A percentile compares a stretch with the other conserved stretches of the same genome.
phyloP scores from a whole-genome alignment of 257 asterid genomes.

The Fraxinus quadrangulata region DNA sequence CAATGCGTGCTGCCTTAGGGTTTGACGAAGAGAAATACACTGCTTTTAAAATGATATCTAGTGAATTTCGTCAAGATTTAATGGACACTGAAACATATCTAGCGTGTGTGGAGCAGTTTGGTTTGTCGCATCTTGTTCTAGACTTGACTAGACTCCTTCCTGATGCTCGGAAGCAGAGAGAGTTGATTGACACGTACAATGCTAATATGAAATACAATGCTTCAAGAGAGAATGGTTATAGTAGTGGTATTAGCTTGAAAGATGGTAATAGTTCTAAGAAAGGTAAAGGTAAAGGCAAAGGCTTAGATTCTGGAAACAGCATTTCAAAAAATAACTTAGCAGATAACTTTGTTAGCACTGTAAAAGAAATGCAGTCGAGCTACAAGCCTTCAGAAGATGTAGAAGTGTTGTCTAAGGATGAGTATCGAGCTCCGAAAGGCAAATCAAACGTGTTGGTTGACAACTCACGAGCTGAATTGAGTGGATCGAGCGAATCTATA shows the following conservation, averaged over 20 bases:
- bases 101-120: slow-evolving; percentile 71
- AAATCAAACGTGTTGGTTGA: slow-evolving; percentile 49
- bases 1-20: slow-evolving; percentile 69
- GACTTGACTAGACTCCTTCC: slow-evolving; percentile 89
- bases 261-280: slow-evolving; percentile 45
- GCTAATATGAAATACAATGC: slow-evolving; percentile 38
- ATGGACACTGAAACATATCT: slow-evolving; percentile 78
- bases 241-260: slow-evolving; percentile 33
- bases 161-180: slow-evolving; percentile 74
- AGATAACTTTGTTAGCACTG: slow-evolving; percentile 54
- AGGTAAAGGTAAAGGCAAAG: slow-evolving; percentile 70
- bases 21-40: slow-evolving; percentile 70
- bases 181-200: slow-evolving; percentile 74
- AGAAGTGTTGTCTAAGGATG: slow-evolving; percentile 82
- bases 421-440: slow-evolving; percentile 64
- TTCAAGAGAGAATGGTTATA: slow-evolving; percentile 36
- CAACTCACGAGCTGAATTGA: slow-evolving; percentile 34
- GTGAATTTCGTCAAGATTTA: slow-evolving; percentile 69
- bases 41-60: slow-evolving; percentile 75
- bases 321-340: slow-evolving; percentile 45
- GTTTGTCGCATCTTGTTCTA: slow-evolving; percentile 84
- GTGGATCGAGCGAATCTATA: slow-evolving; percentile 33
- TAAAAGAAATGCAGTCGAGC: slow-evolving; percentile 64
- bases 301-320: slow-evolving; percentile 40
- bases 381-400: slow-evolving; percentile 52